These are phyloP conservation scores for Xylogone sp. DNA, from an alignment of 2,329 filamentous ascomycete genomes.

Conservation along the genomic window DNA sequence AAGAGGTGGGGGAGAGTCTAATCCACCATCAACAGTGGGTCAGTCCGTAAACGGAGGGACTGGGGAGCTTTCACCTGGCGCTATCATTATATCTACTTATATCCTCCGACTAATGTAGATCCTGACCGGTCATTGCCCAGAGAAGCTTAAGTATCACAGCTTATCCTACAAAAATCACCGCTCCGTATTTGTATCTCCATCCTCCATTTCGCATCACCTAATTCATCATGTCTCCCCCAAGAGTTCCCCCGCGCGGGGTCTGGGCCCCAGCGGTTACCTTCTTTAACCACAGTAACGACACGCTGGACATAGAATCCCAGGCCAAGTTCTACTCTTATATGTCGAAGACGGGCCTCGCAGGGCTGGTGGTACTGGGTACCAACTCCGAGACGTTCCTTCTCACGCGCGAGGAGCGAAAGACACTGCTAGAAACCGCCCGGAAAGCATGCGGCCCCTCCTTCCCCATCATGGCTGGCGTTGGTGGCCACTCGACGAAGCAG, in stretches of 20 bases:
- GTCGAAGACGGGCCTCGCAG: constrained; percentile 38
- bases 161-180: no score
- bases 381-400: constrained; percentile 47
- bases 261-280: constrained; percentile 47
- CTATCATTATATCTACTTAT: no score
- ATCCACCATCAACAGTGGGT: no score
- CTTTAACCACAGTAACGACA: constrained; percentile 41
- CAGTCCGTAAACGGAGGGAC: no score
- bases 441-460: constrained; percentile 39
- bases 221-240: no score
- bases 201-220: no score
- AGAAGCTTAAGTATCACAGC: no score
- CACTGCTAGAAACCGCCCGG: constrained; percentile 40
- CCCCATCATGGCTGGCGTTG: constrained; percentile 47
- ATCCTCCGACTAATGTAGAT: no score
- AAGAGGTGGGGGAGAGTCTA: no score
- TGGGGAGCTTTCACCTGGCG: no score
- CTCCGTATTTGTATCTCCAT: neutral
- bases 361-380: constrained; percentile 45
- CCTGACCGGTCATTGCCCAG: no score
- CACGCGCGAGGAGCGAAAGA: constrained; percentile 41
- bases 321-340: constrained; percentile 43
- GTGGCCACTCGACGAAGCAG: constrained; percentile 46
- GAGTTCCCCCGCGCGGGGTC: constrained; percentile 29
- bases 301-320: constrained; percentile 37